Evolutionary conservation across 371 early-diverging fungal species (phyloP).

Genomic region (Chytridium lagenaria): DNA sequence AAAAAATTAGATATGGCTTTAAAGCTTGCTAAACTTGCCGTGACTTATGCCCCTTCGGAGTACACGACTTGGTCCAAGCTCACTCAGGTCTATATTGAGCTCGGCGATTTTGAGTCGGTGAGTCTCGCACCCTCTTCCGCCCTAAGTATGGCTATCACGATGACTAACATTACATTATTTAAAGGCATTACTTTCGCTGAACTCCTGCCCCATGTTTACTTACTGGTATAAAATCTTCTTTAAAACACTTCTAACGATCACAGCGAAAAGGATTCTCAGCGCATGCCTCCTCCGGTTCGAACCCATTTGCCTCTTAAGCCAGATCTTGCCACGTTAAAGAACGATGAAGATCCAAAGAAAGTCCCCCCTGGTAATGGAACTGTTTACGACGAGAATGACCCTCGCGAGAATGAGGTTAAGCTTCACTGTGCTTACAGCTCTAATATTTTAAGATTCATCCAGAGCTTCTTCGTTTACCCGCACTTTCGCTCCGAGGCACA

Average conservation of each 20-base stretch:
- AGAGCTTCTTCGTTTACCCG: conserved; percentile 79
- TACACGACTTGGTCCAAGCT: conserved; percentile 94
- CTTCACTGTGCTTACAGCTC: not conserved
- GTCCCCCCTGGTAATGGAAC: conserved; percentile 39
- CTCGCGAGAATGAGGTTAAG: conserved; percentile 66
- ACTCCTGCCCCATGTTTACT: conserved; percentile 97
- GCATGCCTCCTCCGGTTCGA: conserved; percentile 87
- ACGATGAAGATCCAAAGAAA: conserved; percentile 46
- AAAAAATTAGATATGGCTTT: conserved; percentile 73
- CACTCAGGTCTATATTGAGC: conserved; percentile 86
- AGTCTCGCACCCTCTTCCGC: no score
- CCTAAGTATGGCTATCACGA: no score
- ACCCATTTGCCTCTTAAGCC: conserved; percentile 79
- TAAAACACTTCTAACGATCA: not conserved
- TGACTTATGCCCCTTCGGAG: conserved; percentile 92
- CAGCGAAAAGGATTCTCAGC: conserved; percentile 85
- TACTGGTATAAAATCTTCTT: conserved; percentile 49
- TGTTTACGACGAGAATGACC: conserved; percentile 75
- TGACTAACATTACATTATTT: conserved; percentile 41
- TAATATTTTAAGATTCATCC: conserved; percentile 46
- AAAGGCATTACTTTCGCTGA: conserved; percentile 87
- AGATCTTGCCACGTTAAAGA: conserved; percentile 63
- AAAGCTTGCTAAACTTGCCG: conserved; percentile 87
- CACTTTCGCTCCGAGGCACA: conserved; percentile 88
- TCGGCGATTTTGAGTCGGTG: conserved; percentile 77